Evolutionary conservation across 306 rosid species (phyloP).

Genomic region (Mimosa bimucronata): DNA sequence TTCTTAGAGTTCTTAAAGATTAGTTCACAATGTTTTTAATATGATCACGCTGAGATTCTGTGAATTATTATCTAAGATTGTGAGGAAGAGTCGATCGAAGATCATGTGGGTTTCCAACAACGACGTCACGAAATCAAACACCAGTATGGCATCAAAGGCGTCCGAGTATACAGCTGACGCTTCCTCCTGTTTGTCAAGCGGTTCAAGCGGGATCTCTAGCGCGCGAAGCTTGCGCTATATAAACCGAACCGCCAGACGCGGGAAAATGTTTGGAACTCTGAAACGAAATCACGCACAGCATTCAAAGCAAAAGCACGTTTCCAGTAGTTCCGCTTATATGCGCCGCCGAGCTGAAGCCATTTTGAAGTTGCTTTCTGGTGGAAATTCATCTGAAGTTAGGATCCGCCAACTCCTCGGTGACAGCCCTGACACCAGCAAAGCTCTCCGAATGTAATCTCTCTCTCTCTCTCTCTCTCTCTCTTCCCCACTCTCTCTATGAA

Average conservation of each 20-base stretch:
- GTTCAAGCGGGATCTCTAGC: conserved; percentile 59
- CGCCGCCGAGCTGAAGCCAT: conserved; percentile 74
- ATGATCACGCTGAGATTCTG: conserved; percentile 20
- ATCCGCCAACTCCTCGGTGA: conserved; percentile 86
- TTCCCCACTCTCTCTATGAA: background rate
- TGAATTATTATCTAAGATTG: conserved; percentile 50
- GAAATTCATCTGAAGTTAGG: conserved; percentile 68
- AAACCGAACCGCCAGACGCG: conserved; percentile 36
- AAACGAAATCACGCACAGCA: conserved; percentile 31
- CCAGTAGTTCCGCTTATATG: conserved; percentile 51
- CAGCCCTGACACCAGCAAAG: conserved; percentile 98
- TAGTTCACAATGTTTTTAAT: background rate
- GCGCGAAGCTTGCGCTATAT: conserved; percentile 53
- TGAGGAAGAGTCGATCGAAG: conserved; percentile 73
- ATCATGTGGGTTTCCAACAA: conserved; percentile 48
- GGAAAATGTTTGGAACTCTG: conserved; percentile 28
- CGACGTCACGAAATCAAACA: conserved; percentile 24
- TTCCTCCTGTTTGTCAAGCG: conserved; percentile 66
- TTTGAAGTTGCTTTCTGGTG: conserved; percentile 63
- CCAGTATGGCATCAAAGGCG: conserved; percentile 28
- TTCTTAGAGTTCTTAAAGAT: background rate
- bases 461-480: background rate
- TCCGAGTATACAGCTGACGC: conserved; percentile 54
- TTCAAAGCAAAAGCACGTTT: conserved; percentile 17
- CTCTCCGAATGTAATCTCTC: conserved; percentile 78